Base-by-base conservation (phyloP, 805 yeast genomes). In the Ogataea siamensis region DNA sequence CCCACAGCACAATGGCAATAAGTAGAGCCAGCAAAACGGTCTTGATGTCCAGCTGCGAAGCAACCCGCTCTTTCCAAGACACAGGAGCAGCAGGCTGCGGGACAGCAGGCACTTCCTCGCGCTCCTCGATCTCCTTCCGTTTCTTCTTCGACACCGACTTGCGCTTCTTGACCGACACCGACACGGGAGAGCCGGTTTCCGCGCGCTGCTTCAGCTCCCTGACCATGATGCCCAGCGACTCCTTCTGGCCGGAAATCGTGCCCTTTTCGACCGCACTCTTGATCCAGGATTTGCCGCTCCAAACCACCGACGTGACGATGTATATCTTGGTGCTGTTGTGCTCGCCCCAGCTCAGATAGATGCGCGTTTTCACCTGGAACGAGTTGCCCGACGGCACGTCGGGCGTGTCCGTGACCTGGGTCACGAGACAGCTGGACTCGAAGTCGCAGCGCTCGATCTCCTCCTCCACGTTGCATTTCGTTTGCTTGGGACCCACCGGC, bases 371-470 rank as follows among this genome's bases (percentile, higher is more conserved):
- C 3, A 82, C 83, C 32, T 71, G 68, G 49, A 85, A 85, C 0
- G 83, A 67, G 46, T 68, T 72, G 6, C 94, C 93, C 22, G 84
- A 78, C 0, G 94, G 94, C n/a, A 84, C 87, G 62, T 84, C 93
- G 0, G 93, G 94, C 0, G 87, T 80, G 33, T 70, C 73, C 0
- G 88, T 78, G 1, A 67, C 57, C 47, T 81, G 85, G 3, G 71
- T 67, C 2, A 79, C 75, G 20, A 68, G 64, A 15, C 78, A 66
- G 40, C 57, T 63, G 17, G 66, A 62, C 5, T 71, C 66, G 13
- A 74, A 66, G 50, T 83, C 80, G 38, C 55, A 64, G 28, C 71
- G 66, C 20, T 78, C 76, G 12, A 83, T 53, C 2, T 68, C 68
- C 52, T 85, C 94, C 4, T 70, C 67, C 32, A 84, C 80, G 12